Conservation (phyloP, 371 early-diverging fungal species). For the Coemansia sp. region DNA sequence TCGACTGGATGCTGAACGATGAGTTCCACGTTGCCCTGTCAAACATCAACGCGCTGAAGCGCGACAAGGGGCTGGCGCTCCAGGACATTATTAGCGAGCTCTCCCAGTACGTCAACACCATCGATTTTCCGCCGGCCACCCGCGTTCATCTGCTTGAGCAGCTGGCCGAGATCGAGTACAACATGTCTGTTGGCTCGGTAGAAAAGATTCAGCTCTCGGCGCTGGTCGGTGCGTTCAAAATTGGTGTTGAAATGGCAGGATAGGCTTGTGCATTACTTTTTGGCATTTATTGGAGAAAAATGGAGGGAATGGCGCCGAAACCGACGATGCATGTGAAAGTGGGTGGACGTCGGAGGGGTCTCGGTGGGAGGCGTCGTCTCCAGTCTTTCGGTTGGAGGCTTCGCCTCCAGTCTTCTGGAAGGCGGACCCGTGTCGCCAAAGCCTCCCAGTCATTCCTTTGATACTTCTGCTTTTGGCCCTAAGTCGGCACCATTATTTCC, state of each 20-base stretch:
- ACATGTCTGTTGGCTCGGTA: slow-evolving; percentile 74
- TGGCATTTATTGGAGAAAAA: neutral
- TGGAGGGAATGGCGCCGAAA: neutral
- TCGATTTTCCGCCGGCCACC: slow-evolving; percentile 69
- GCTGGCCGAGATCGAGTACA: slow-evolving; percentile 88
- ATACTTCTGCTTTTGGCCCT: too few species aligned
- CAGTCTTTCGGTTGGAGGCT: too few species aligned
- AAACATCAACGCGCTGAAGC: slow-evolving; percentile 68
- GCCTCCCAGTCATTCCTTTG: too few species aligned
- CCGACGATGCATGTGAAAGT: neutral
- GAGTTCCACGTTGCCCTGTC: slow-evolving; percentile 77
- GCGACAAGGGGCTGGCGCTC: slow-evolving; percentile 83
- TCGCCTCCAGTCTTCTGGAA: too few species aligned
- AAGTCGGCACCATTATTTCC: too few species aligned
- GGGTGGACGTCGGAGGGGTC: neutral
- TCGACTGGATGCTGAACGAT: slow-evolving; percentile 76
- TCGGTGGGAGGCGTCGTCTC: too few species aligned
- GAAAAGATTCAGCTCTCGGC: slow-evolving; percentile 83
- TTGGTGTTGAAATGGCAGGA: slow-evolving; percentile 65
- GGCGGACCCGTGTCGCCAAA: too few species aligned
- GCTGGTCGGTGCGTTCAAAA: slow-evolving; percentile 75
- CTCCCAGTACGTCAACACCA: slow-evolving; percentile 57
- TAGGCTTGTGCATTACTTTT: neutral
- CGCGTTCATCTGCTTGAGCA: slow-evolving; percentile 70
- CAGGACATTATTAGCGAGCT: slow-evolving; percentile 84